Evolutionary conservation across 306 rosid genomes (phyloP).

Genomic region (Cercis canadensis): DNA sequence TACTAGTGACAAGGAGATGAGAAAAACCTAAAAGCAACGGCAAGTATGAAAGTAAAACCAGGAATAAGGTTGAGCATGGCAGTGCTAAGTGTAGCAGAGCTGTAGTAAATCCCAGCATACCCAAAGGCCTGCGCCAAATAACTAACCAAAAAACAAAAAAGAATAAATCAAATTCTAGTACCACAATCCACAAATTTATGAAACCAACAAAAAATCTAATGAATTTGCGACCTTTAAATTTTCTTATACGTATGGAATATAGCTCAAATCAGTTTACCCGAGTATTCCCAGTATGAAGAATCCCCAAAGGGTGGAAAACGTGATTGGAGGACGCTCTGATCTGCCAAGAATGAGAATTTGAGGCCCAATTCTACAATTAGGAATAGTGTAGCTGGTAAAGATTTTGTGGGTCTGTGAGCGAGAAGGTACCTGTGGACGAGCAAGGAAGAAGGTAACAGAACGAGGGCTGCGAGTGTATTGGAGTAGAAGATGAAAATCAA

Average conservation of each 20-base stretch:
- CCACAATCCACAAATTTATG: slow-evolving; percentile 8
- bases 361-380: background rate
- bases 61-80: slow-evolving; percentile 85
- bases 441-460: slow-evolving; percentile 73
- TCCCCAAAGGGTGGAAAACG: slow-evolving; percentile 50
- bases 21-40: slow-evolving; percentile 61
- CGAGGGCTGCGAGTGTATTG: slow-evolving; percentile 62
- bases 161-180: background rate
- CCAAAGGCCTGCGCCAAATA: slow-evolving; percentile 65
- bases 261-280: slow-evolving; percentile 51
- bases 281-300: slow-evolving; percentile 66
- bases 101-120: slow-evolving; percentile 72
- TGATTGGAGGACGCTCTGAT: slow-evolving; percentile 60
- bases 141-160: slow-evolving; percentile 27
- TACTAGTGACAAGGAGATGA: background rate
- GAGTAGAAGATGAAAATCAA: slow-evolving; percentile 76
- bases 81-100: slow-evolving; percentile 76
- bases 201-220: background rate
- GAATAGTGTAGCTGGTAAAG: background rate
- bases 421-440: slow-evolving; percentile 53
- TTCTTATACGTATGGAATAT: background rate
- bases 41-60: slow-evolving; percentile 72
- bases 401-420: background rate
- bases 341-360: slow-evolving; percentile 34
- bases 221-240: slow-evolving; percentile 1